Conservation (phyloP, 306 rosid genomes). For the Vigna reflexopilosa region DNA sequence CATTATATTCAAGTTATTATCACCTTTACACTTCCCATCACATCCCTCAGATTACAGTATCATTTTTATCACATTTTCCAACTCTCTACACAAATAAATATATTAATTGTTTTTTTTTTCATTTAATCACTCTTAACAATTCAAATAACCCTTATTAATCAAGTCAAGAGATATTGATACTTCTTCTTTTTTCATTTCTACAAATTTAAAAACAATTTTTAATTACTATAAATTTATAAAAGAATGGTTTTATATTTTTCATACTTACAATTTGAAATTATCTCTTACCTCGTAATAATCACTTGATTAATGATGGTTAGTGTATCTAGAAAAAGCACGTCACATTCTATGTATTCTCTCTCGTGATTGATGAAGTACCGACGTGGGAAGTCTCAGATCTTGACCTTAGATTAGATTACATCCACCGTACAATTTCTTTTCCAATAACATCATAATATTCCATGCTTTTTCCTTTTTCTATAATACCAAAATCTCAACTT, state of each 20-base stretch:
- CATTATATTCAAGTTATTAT: slow-evolving; percentile 20
- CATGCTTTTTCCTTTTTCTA: background rate
- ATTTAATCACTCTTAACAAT: background rate
- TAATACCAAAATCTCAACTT: background rate
- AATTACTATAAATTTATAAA: too few relatives aligned
- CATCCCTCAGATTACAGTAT: slow-evolving; percentile 7
- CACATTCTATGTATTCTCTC: background rate
- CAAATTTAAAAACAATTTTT: too few relatives aligned
- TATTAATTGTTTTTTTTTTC: too few relatives aligned
- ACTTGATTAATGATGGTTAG: too few relatives aligned
- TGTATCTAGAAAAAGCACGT: background rate
- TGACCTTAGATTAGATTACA: background rate
- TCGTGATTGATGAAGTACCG: background rate
- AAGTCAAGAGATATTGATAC: too few relatives aligned
- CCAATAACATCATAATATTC: slow-evolving; percentile 4
- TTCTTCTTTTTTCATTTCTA: too few relatives aligned
- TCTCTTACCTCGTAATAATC: too few relatives aligned
- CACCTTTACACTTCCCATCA: slow-evolving; percentile 5
- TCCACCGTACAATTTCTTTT: background rate
- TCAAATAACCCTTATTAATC: too few relatives aligned
- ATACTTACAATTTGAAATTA: too few relatives aligned
- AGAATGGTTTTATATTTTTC: too few relatives aligned
- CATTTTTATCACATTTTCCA: background rate
- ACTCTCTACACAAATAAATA: background rate
- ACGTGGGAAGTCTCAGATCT: background rate